phyloP scores from a whole-genome alignment of 331 rosid genomes.

The Pyrus hybrid region DNA sequence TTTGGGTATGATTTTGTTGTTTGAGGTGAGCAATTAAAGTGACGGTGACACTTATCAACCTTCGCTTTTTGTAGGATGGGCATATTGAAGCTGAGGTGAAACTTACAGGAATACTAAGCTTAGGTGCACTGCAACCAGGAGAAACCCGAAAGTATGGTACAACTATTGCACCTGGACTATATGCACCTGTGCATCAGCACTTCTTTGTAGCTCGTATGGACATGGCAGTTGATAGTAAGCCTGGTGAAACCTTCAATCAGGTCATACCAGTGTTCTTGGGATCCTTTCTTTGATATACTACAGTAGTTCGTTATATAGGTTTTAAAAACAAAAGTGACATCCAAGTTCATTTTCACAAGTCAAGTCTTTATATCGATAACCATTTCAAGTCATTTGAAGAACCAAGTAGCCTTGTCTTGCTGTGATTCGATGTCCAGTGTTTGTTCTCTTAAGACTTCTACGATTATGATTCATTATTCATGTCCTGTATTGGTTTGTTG shows the following conservation, averaged over 20 bases:
- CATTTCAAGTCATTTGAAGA: background rate
- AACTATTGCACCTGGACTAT: slow-evolving; percentile 80
- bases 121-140: slow-evolving; percentile 90
- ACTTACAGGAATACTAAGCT: slow-evolving; percentile 86
- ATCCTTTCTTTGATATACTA: slow-evolving; percentile 4
- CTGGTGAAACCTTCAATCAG: slow-evolving; percentile 96
- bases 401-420: background rate
- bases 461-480: background rate
- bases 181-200: slow-evolving; percentile 95
- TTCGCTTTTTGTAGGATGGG: slow-evolving; percentile 57
- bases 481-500: background rate
- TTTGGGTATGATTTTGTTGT: background rate
- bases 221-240: slow-evolving; percentile 96
- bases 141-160: slow-evolving; percentile 88
- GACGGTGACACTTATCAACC: background rate
- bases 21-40: background rate
- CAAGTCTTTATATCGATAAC: background rate
- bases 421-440: background rate
- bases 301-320: background rate
- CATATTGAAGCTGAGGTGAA: slow-evolving; percentile 90
- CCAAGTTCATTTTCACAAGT: background rate
- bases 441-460: background rate
- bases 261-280: slow-evolving; percentile 21
- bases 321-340: background rate
- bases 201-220: slow-evolving; percentile 94